Evolutionary conservation across 1,284 basidiomycete genomes (phyloP).

Genomic region (Naganishia cerealis): DNA sequence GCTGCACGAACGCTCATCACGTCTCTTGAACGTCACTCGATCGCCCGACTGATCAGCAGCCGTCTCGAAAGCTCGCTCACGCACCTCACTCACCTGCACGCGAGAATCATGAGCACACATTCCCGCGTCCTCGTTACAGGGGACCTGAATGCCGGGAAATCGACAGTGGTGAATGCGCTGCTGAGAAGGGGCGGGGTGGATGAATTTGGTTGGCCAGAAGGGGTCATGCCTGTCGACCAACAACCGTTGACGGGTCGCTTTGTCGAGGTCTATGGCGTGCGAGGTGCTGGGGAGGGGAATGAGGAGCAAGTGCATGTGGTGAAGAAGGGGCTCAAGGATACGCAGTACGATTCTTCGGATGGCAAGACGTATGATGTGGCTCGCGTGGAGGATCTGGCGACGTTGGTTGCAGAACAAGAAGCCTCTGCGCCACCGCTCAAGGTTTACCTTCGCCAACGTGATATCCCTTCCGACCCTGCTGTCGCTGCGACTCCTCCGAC

Average conservation of each 20-base stretch:
- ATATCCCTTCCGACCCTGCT: constrained; percentile 62
- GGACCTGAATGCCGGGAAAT: constrained; percentile 97
- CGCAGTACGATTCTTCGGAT: constrained; percentile 51
- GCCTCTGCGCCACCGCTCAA: constrained; percentile 77
- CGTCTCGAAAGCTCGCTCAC: constrained; percentile 73
- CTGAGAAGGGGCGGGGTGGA: constrained; percentile 61
- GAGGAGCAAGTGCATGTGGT: constrained; percentile 78
- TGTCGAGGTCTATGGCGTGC: constrained; percentile 92
- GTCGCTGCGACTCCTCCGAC: constrained; percentile 3
- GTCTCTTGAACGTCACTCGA: constrained; percentile 86
- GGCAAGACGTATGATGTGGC: constrained; percentile 71
- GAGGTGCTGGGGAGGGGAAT: constrained; percentile 65
- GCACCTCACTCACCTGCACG: constrained; percentile 81
- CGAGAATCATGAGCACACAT: constrained; percentile 84
- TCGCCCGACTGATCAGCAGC: constrained; percentile 86
- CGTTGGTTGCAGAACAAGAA: constrained; percentile 69
- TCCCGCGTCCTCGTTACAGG: constrained; percentile 99
- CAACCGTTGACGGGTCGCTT: constrained; percentile 97
- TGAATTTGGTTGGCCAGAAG: constrained; percentile 44
- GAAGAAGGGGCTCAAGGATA: constrained; percentile 52
- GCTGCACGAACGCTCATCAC: constrained; percentile 79
- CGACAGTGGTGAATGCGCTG: constrained; percentile 94
- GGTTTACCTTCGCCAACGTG: constrained; percentile 72
- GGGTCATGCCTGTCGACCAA: constrained; percentile 95
- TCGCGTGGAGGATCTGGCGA: constrained; percentile 71